phyloP scores from a whole-genome alignment of 257 asterid species.

The Solanum chiquidenum region DNA sequence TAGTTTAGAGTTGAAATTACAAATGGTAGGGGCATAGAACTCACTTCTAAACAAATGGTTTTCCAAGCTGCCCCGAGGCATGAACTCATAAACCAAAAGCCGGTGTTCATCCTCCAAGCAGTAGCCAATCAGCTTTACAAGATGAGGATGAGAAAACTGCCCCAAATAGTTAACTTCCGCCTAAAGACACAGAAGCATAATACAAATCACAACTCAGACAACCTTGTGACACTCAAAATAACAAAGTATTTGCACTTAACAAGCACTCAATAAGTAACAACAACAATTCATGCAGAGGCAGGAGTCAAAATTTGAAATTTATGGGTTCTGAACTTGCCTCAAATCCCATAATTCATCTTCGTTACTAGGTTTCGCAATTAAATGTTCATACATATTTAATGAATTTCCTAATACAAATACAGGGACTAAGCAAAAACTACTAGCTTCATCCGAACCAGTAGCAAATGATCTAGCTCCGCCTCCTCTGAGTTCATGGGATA shows the following conservation, averaged over 20 bases:
- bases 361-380: not conserved
- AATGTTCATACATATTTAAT: not conserved
- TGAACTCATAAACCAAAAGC: constrained; percentile 22
- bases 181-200: not conserved
- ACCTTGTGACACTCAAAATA: not conserved
- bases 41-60: constrained; percentile 23
- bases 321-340: not conserved
- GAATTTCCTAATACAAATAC: not conserved
- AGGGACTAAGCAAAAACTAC: not conserved
- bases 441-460: not conserved
- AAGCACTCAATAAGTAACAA: not conserved
- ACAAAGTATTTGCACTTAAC: not conserved
- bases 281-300: not conserved
- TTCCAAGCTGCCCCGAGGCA: constrained; percentile 20
- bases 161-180: constrained; percentile 14
- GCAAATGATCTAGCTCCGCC: not conserved
- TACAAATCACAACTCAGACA: not conserved
- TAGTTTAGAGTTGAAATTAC: not conserved
- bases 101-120: constrained; percentile 26
- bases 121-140: constrained; percentile 7
- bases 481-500: not conserved
- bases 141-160: constrained; percentile 13
- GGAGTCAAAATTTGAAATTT: not conserved
- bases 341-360: not conserved
- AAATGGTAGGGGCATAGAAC: not conserved